Conservation (phyloP, 2,329 filamentous ascomycete species). For the Phialophora tarda region DNA sequence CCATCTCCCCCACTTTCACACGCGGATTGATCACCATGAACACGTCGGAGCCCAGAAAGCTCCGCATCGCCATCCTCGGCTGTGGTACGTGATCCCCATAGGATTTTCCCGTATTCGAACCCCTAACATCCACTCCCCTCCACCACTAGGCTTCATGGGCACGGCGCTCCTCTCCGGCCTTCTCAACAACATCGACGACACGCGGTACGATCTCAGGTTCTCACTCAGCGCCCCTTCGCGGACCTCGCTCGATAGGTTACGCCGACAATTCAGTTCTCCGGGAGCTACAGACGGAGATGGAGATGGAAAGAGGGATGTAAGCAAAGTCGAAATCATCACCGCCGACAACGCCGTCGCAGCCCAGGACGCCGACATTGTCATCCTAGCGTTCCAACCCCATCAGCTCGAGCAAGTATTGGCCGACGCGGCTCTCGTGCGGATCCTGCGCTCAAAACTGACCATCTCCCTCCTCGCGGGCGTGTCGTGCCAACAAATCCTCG, state of each 20-base stretch:
- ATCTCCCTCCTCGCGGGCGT: constrained; percentile 60
- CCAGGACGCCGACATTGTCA: constrained; percentile 48
- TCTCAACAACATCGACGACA: background rate
- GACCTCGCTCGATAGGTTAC: constrained; percentile 11
- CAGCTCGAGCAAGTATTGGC: constrained; percentile 50
- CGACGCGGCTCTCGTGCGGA: constrained; percentile 46
- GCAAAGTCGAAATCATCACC: constrained; percentile 18
- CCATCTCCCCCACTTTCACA: too few species aligned
- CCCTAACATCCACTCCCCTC: background rate
- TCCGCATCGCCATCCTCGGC: constrained; percentile 26
- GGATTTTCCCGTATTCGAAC: too few species aligned
- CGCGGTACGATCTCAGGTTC: constrained; percentile 8
- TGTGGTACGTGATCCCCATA: constrained; percentile 13
- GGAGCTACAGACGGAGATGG: too few species aligned
- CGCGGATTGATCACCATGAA: background rate
- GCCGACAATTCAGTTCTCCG: background rate
- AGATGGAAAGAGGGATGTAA: too few species aligned
- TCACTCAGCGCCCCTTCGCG: constrained; percentile 15
- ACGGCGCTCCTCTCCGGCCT: constrained; percentile 22
- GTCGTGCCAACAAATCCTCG: constrained; percentile 42
- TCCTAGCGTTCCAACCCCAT: constrained; percentile 57
- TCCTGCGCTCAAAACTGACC: constrained; percentile 53
- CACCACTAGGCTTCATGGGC: constrained; percentile 21
- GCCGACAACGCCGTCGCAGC: constrained; percentile 18
- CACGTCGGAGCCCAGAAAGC: background rate